Conservation (phyloP, 805 yeast species). For the Candida peoriensis region DNA sequence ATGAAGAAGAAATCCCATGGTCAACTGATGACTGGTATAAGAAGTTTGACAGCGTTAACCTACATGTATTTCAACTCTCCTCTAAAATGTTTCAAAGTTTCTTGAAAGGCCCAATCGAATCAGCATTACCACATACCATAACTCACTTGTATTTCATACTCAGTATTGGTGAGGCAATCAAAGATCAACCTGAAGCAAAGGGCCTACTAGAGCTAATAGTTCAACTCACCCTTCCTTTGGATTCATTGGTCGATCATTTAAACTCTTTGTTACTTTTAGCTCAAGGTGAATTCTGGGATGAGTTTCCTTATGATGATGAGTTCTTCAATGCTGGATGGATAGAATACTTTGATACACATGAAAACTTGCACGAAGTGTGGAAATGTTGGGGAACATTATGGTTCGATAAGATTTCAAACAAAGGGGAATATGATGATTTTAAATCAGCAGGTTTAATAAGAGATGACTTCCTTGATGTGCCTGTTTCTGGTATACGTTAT, state of each 20-base stretch:
- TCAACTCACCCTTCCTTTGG: slow-evolving; percentile 63
- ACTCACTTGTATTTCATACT: slow-evolving; percentile 74
- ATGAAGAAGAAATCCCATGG: slow-evolving; percentile 2
- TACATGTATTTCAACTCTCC: slow-evolving; percentile 61
- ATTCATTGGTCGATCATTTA: slow-evolving; percentile 54
- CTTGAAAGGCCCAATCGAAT: slow-evolving; percentile 59
- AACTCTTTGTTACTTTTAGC: slow-evolving; percentile 43
- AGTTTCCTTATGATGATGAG: slow-evolving; percentile 14
- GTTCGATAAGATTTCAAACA: slow-evolving; percentile 58
- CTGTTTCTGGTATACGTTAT: slow-evolving; percentile 55
- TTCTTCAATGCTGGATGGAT: slow-evolving; percentile 27
- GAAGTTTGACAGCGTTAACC: slow-evolving; percentile 4
- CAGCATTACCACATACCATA: slow-evolving; percentile 66
- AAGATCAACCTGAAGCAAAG: slow-evolving; percentile 39
- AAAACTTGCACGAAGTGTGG: slow-evolving; percentile 72
- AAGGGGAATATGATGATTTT: slow-evolving; percentile 45
- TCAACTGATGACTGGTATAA: slow-evolving; percentile 1
- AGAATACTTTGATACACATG: slow-evolving; percentile 51
- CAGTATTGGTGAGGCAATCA: slow-evolving; percentile 54
- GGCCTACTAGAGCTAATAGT: slow-evolving; percentile 47
- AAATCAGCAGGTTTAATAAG: slow-evolving; percentile 54
- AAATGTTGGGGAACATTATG: slow-evolving; percentile 81
- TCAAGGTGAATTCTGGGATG: slow-evolving; percentile 10
- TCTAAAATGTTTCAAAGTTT: slow-evolving; percentile 63
- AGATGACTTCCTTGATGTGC: slow-evolving; percentile 54